These are phyloP conservation scores for Kazachstania bromeliacearum DNA, from an alignment of 805 yeast species.

Conservation along the genomic window DNA sequence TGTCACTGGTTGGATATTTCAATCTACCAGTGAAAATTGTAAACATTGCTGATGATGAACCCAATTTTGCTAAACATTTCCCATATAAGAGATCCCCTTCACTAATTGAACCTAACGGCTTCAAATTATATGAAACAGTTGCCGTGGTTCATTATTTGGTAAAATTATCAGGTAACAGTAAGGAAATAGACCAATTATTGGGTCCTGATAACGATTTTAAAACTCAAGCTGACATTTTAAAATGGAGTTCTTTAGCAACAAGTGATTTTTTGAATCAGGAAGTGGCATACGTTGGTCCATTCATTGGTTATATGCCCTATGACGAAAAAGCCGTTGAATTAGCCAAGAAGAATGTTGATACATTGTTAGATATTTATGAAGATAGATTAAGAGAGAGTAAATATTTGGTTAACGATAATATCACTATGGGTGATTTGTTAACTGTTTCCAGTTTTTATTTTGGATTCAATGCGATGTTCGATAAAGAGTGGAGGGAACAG, in stretches of 20 bases:
- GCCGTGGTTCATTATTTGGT: slow-evolving; percentile 48
- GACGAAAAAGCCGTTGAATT: slow-evolving; percentile 51
- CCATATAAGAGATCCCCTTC: slow-evolving; percentile 61
- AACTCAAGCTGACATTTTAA: slow-evolving; percentile 44
- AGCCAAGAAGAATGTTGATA: slow-evolving; percentile 31
- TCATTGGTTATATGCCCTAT: slow-evolving; percentile 57
- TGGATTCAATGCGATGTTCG: slow-evolving; percentile 43
- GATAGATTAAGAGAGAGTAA: slow-evolving; percentile 49
- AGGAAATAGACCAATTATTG: slow-evolving; percentile 36
- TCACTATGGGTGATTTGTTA: slow-evolving; percentile 30
- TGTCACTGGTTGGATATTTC: neutral
- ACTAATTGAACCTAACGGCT: slow-evolving; percentile 62
- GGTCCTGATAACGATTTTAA: slow-evolving; percentile 33
- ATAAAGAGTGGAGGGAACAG: slow-evolving; percentile 47
- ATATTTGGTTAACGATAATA: slow-evolving; percentile 53
- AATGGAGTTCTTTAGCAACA: slow-evolving; percentile 69
- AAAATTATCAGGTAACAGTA: slow-evolving; percentile 27
- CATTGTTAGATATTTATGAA: slow-evolving; percentile 39
- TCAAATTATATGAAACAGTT: slow-evolving; percentile 56
- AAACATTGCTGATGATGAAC: slow-evolving; percentile 24
- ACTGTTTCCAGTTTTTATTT: slow-evolving; percentile 8
- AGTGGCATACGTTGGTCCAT: slow-evolving; percentile 41
- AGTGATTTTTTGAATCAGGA: slow-evolving; percentile 47
- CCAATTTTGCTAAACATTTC: slow-evolving; percentile 37
- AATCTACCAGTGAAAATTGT: slow-evolving; percentile 42